Conservation (phyloP, 169 alveolate genomes). For the Toxoplasma gondii region DNA sequence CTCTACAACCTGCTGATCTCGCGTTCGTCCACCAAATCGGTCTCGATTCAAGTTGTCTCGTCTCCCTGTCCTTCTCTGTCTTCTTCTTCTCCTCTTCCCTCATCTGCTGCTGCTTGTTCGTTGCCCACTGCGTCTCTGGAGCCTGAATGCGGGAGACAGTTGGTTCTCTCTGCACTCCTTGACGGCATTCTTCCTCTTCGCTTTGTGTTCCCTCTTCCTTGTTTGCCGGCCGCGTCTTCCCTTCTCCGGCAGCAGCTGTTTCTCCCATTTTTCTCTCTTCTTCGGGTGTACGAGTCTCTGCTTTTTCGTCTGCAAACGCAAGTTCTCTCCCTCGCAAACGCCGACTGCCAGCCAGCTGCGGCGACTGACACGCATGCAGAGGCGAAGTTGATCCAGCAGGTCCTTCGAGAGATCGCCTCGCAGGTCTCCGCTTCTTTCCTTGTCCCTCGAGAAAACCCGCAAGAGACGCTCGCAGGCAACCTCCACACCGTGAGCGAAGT, state of each 20-base stretch:
- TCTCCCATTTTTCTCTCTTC: not conserved
- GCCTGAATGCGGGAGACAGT: not conserved
- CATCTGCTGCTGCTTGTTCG: not conserved
- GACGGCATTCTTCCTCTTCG: not conserved
- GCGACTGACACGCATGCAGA: not conserved
- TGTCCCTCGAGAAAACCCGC: no score
- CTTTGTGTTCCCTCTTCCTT: not conserved
- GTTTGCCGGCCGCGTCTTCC: not conserved
- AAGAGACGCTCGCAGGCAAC: no score
- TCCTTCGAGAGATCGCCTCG: not conserved
- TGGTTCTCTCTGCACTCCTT: not conserved
- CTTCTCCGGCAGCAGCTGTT: constrained; percentile 7
- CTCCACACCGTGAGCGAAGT: no score
- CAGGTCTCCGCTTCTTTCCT: not conserved
- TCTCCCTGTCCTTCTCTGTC: no score
- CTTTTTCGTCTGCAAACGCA: not conserved
- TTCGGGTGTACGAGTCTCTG: not conserved
- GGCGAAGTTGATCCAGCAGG: not conserved
- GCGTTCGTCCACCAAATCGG: no score
- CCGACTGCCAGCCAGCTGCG: not conserved
- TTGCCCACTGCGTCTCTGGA: not conserved
- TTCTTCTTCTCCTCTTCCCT: not conserved
- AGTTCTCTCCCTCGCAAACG: not conserved
- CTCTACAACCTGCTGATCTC: no score
- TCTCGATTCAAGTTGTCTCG: no score